Evolutionary conservation across 345 rosid species (phyloP), one percentile per base, ranked within the genome.

Genomic region (Acer yangbiense): DNA sequence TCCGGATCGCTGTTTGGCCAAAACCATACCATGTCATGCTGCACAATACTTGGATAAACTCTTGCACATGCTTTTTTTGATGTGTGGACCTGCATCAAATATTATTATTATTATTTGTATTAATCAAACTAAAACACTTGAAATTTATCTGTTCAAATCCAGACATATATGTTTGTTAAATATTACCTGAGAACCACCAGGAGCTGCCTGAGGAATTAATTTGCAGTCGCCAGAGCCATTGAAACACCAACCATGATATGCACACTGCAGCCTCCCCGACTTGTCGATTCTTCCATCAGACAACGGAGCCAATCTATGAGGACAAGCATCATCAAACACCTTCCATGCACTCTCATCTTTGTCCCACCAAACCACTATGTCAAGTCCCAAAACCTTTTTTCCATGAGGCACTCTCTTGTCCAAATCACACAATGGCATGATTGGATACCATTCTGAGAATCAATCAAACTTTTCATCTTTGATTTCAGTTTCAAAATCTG

Each of bases 1-100:
- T 81, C 80, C 32, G 97, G 90, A 85, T 93, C 94, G 65, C 80
- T 71, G 66, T 87, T 92, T n/a, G 98, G 97, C 97, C 98, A 93
- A 86, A 93, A 87, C 98, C 98, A 93, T 65, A 93, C 83, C 20
- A 92, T 87, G 65, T 86, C 94, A 73, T 91, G 92, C 72, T 92
- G 94, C 68, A 92, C 88, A 6, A 82, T 79, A 72, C 85, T 90
- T 20, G 97, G 93, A 77, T 93, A 93, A 70, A 77, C 93, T 48
- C 89, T 86, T 43, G 78, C 94, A 74, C 97, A 89, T 27, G 97
- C 93, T 88, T 86, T 83, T 85, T 89, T 90, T 74, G 80, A 91
- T 65, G 97, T 84, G 48, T 87, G 89, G 2, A 93, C 90, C 97
- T 93, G 82, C 63, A 80, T 35, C 39, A 35, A 35, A 35, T 35